Evolutionary conservation across 2,329 filamentous ascomycete species (phyloP).

Genomic region (Epichloe typhina): DNA sequence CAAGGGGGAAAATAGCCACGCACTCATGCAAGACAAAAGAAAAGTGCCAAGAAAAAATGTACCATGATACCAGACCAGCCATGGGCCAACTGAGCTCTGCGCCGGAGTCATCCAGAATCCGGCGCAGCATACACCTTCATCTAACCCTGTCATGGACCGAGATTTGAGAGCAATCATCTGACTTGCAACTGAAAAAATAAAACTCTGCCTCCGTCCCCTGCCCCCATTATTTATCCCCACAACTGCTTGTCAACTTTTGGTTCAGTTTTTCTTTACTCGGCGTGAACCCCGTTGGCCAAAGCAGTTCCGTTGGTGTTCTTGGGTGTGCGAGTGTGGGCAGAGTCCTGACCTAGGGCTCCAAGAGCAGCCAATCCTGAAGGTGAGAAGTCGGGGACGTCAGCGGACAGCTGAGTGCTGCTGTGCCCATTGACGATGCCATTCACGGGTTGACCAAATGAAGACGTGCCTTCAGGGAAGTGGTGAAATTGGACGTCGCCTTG

Average conservation of each 20-base stretch:
- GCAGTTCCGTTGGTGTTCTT: conserved; percentile 5
- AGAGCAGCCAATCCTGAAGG: conserved; percentile 15
- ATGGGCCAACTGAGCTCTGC: not conserved
- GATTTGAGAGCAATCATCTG: not conserved
- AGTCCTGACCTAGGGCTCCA: not conserved
- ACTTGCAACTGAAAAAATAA: not conserved
- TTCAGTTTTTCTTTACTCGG: conserved; percentile 1
- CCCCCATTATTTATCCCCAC: not conserved
- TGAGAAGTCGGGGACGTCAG: conserved; percentile 27
- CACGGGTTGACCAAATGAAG: conserved; percentile 24
- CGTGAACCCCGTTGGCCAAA: conserved; percentile 3
- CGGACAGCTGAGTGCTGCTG: conserved; percentile 21
- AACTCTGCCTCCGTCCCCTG: not conserved
- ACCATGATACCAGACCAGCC: not conserved
- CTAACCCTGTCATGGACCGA: not conserved
- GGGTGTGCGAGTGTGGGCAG: not conserved
- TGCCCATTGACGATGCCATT: conserved; percentile 16
- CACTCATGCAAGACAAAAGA: not conserved
- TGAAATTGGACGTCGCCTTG: conserved; percentile 17
- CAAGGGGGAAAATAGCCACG: not conserved
- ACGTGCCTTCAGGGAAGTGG: conserved; percentile 18
- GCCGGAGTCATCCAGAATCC: not conserved
- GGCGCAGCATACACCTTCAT: not conserved
- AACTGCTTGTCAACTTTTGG: not conserved
- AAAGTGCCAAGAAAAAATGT: not conserved